Conservation (phyloP, 164 flowering plant genomes). For the Vitis rotundifolia region DNA sequence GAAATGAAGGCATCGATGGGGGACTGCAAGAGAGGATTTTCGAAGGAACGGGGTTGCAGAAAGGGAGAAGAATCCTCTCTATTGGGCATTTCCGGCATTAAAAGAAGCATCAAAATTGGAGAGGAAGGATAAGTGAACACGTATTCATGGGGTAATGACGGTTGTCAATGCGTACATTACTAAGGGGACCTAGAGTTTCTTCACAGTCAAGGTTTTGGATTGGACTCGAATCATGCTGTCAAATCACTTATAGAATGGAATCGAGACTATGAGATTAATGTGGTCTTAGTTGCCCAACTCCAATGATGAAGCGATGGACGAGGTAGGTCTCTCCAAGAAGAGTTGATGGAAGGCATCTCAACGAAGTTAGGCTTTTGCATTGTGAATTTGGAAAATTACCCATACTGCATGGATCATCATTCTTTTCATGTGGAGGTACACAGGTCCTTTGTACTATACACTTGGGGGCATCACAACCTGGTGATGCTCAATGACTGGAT, state of each 20-base stretch:
- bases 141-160: too few relatives aligned
- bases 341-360: conserved; percentile 54
- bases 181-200: conserved; percentile 9
- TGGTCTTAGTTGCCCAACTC: conserved; percentile 84
- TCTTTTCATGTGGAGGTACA: conserved; percentile 93
- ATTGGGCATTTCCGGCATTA: too few relatives aligned
- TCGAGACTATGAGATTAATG: conserved; percentile 71
- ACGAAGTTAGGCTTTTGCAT: conserved; percentile 84
- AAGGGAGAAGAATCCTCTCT: too few relatives aligned
- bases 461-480: conserved; percentile 74
- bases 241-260: conserved; percentile 70
- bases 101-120: too few relatives aligned
- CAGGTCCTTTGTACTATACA: conserved; percentile 98
- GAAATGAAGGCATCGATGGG: too few relatives aligned
- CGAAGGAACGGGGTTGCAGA: too few relatives aligned
- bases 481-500: conserved; percentile 86
- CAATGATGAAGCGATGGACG: conserved; percentile 57
- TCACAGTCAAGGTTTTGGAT: conserved; percentile 1
- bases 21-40: too few relatives aligned
- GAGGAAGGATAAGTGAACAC: too few relatives aligned
- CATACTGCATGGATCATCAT: conserved; percentile 80
- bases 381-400: conserved; percentile 83
- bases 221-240: conserved; percentile 40
- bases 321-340: conserved; percentile 29
- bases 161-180: too few relatives aligned